These are phyloP conservation scores for Suillus discolor DNA, from an alignment of 768 basidiomycete genomes.

Conservation along the genomic window DNA sequence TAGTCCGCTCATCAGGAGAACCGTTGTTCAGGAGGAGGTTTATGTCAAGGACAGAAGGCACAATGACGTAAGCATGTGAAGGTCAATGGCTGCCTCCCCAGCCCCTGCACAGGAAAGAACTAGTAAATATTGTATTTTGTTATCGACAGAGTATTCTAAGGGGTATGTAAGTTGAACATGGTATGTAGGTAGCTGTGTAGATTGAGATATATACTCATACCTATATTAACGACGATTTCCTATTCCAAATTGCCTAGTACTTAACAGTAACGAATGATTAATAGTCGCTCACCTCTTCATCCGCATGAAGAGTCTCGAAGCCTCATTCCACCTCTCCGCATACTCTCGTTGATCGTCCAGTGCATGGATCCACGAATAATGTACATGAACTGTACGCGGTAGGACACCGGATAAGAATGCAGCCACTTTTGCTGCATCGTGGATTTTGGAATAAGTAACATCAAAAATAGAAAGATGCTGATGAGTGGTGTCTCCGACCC, in stretches of 20 bases:
- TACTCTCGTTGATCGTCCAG: conserved; percentile 16
- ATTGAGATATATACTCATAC: not conserved
- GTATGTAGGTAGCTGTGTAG: not conserved
- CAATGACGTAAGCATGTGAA: not conserved
- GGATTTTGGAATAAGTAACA: conserved; percentile 21
- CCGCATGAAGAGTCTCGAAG: conserved; percentile 23
- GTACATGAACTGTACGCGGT: conserved; percentile 18
- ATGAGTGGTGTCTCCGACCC: conserved; percentile 2
- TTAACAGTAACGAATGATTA: not conserved
- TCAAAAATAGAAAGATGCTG: conserved; percentile 6
- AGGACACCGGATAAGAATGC: conserved; percentile 30
- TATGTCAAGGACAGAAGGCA: not conserved
- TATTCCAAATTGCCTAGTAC: not conserved
- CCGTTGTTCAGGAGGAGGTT: not conserved
- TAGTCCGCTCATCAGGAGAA: conserved; percentile 65
- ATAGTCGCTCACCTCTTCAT: not conserved
- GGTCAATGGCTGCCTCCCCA: not conserved
- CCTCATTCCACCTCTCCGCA: conserved; percentile 25
- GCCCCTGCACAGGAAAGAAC: not conserved
- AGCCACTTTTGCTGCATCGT: conserved; percentile 20
- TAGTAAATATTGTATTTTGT: not conserved
- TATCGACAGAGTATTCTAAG: not conserved
- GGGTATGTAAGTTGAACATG: not conserved
- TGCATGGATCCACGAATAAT: conserved; percentile 15
- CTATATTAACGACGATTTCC: not conserved